Percentiles rank a stretch among this genome's conserved stretches.
Conservation (phyloP, 2,329 filamentous ascomycete genomes). For the Escovopsis weberi region DNA sequence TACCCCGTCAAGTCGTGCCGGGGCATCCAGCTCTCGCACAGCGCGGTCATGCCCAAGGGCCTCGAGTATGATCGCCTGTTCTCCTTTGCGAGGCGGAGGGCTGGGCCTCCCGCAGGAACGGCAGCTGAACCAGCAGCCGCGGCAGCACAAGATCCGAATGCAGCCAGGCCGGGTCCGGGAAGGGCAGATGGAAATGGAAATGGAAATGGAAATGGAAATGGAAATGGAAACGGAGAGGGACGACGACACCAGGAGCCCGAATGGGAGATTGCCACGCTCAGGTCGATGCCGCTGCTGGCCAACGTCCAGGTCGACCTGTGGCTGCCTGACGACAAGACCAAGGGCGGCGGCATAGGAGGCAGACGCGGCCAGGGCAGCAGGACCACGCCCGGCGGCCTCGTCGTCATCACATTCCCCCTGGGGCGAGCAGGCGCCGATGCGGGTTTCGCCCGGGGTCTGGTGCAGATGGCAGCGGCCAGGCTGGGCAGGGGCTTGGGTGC, state of each 20-base stretch:
- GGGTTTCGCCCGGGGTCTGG: slow-evolving; percentile 30
- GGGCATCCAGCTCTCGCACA: slow-evolving; percentile 56
- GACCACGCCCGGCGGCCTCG: slow-evolving; percentile 39
- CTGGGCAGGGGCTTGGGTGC: slow-evolving; percentile 29
- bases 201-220: too few relatives aligned
- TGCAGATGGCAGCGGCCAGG: slow-evolving; percentile 34
- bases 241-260: background rate
- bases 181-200: too few relatives aligned
- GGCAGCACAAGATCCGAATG: slow-evolving; percentile 11
- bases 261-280: slow-evolving; percentile 60
- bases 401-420: slow-evolving; percentile 55
- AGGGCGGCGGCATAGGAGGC: too few relatives aligned
- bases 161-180: too few relatives aligned
- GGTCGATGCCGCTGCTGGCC: slow-evolving; percentile 55
- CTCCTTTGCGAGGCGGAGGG: slow-evolving; percentile 52
- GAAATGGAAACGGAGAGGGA: too few relatives aligned
- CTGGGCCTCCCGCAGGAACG: background rate
- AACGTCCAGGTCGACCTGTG: slow-evolving; percentile 54
- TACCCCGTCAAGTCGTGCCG: slow-evolving; percentile 76
- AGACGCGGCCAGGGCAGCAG: slow-evolving; percentile 17
- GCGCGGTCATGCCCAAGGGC: slow-evolving; percentile 51
- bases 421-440: slow-evolving; percentile 14
- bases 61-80: slow-evolving; percentile 72
- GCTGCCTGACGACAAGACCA: slow-evolving; percentile 47
- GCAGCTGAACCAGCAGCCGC: slow-evolving; percentile 22